phyloP scores from a whole-genome alignment of 345 rosid species.

The rapeseed (Brassica napus) region DNA sequence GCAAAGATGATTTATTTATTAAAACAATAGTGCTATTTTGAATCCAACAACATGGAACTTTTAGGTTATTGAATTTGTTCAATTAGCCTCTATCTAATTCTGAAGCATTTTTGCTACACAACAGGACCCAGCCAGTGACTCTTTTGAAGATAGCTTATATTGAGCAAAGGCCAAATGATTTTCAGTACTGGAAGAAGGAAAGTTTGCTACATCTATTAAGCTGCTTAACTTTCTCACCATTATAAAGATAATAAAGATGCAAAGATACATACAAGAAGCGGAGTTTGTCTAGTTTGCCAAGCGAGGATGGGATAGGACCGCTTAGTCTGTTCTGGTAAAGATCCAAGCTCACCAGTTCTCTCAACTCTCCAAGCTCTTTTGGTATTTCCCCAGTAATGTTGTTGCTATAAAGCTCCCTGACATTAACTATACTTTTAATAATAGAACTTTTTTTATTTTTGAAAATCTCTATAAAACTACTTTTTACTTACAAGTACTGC shows the following conservation, averaged over 20 bases:
- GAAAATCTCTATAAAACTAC: background rate
- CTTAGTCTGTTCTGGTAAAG: constrained; percentile 58
- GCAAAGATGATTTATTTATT: background rate
- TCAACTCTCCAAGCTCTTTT: constrained; percentile 70
- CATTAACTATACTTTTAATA: constrained; percentile 10
- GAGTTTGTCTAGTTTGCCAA: constrained; percentile 58
- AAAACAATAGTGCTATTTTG: background rate
- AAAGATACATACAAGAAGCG: constrained; percentile 61
- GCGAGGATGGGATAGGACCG: constrained; percentile 58
- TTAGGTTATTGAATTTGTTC: background rate
- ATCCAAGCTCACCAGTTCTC: constrained; percentile 80
- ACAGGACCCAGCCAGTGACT: background rate
- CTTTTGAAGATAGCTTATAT: background rate
- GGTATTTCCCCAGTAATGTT: constrained; percentile 62
- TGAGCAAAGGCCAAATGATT: background rate
- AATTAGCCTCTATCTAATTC: background rate
- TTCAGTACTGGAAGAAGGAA: background rate
- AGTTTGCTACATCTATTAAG: background rate
- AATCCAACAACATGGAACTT: background rate
- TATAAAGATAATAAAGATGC: constrained; percentile 25
- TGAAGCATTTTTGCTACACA: background rate
- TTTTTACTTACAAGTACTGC: constrained; percentile 66
- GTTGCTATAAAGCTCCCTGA: constrained; percentile 83
- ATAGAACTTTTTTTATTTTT: background rate
- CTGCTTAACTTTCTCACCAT: too few relatives aligned